A percentile compares a stretch with the other conserved stretches of the same genome.
Evolutionary conservation across 495 filamentous ascomycete genomes (phyloP).

Genomic region (Tirmania nivea): DNA sequence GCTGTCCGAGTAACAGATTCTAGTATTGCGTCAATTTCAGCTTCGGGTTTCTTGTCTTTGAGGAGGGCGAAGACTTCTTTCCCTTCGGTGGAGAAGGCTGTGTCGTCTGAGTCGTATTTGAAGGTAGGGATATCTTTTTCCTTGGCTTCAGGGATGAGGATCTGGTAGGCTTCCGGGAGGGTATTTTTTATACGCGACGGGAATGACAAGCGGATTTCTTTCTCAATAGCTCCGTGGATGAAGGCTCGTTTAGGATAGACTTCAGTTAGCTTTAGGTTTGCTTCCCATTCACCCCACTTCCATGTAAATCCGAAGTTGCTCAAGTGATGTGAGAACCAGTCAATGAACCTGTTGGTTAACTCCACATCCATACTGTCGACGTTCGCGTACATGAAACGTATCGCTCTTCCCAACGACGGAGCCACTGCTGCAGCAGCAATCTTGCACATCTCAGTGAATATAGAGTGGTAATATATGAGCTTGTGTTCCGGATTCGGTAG

Average conservation of each 20-base stretch:
- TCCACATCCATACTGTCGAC: conserved; percentile 69
- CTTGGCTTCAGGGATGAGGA: conserved; percentile 61
- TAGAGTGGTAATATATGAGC: conserved; percentile 84
- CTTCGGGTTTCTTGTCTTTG: conserved; percentile 59
- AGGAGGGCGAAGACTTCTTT: conserved; percentile 57
- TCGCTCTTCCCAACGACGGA: conserved; percentile 83
- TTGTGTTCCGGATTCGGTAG: conserved; percentile 80
- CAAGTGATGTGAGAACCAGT: conserved; percentile 95
- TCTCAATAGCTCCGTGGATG: conserved; percentile 73
- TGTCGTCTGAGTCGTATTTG: conserved; percentile 64
- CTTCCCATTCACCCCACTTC: conserved; percentile 98
- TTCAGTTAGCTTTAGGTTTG: conserved; percentile 54
- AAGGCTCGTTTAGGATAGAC: conserved; percentile 81
- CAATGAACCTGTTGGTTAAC: conserved; percentile 65
- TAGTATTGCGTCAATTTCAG: conserved; percentile 58
- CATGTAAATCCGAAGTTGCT: conserved; percentile 99
- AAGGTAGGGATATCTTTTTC: conserved; percentile 87
- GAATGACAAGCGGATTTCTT: conserved; percentile 92
- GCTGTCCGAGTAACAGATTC: conserved; percentile 57
- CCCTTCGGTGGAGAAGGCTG: conserved; percentile 61
- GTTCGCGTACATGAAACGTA: conserved; percentile 69
- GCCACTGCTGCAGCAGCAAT: conserved; percentile 87
- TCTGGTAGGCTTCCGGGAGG: conserved; percentile 63
- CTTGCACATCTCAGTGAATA: conserved; percentile 87
- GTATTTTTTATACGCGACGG: conserved; percentile 89